phyloP scores from a whole-genome alignment of 495 filamentous ascomycete species.

The Articulospora tetracladia region DNA sequence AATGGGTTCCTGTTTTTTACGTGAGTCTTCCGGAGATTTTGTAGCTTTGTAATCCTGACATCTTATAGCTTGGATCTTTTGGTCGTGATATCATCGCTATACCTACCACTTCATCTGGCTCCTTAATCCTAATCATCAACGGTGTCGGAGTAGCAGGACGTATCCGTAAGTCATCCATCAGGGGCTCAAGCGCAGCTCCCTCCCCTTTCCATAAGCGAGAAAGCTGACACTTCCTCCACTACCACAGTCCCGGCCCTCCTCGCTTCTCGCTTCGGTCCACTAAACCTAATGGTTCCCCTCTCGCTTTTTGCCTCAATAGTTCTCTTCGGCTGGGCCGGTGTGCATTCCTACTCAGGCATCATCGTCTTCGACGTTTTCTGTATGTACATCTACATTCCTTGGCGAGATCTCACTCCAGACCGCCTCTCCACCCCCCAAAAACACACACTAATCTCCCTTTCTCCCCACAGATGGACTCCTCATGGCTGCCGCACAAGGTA shows the following conservation, averaged over 20 bases:
- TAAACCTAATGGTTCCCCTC: slow-evolving; percentile 58
- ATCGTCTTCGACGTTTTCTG: slow-evolving; percentile 49
- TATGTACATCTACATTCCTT: too few species aligned
- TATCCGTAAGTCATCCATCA: slow-evolving; percentile 31
- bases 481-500: slow-evolving; percentile 61
- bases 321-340: slow-evolving; percentile 56
- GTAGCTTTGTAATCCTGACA: neutral
- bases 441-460: slow-evolving; percentile 33
- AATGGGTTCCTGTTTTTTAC: slow-evolving; percentile 38
- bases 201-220: neutral
- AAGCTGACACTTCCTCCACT: neutral
- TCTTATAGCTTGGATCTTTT: slow-evolving; percentile 9
- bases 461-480: slow-evolving; percentile 60
- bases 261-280: slow-evolving; percentile 57
- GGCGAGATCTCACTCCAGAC: neutral
- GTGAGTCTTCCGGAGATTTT: slow-evolving; percentile 28
- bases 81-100: slow-evolving; percentile 10
- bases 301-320: slow-evolving; percentile 46
- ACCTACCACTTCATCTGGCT: slow-evolving; percentile 38
- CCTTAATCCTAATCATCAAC: slow-evolving; percentile 65
- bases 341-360: slow-evolving; percentile 41
- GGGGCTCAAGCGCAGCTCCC: too few species aligned
- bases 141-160: slow-evolving; percentile 59
- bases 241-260: slow-evolving; percentile 45
- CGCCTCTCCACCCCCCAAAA: neutral